Percentiles rank a stretch among this genome's conserved stretches.
phyloP scores from a whole-genome alignment of 768 basidiomycete genomes.

The Hericium erinaceus region DNA sequence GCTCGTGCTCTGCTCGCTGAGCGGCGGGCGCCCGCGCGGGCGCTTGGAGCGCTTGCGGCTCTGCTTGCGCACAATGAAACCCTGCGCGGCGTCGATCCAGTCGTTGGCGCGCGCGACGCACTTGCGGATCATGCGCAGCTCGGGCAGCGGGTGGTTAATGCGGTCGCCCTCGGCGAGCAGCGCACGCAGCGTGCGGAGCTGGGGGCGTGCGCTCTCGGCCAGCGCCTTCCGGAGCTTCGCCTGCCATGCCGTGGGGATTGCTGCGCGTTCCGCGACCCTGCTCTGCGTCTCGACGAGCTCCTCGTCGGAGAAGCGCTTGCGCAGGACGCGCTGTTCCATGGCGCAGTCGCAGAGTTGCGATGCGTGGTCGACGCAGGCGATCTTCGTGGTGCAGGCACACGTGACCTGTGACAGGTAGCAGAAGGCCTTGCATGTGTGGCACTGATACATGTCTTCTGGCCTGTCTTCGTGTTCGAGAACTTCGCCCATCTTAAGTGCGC shows the following conservation, averaged over 20 bases:
- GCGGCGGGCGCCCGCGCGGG: constrained; percentile 39
- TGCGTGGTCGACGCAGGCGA: constrained; percentile 82
- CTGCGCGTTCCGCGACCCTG: constrained; percentile 63
- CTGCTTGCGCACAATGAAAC: constrained; percentile 71
- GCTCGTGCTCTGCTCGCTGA: constrained; percentile 26
- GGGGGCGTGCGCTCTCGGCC: constrained; percentile 58
- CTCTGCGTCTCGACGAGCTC: constrained; percentile 59
- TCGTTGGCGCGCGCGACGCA: constrained; percentile 76
- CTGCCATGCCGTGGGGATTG: constrained; percentile 68
- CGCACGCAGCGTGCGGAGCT: constrained; percentile 68
- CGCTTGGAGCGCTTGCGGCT: constrained; percentile 64
- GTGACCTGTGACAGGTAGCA: constrained; percentile 92
- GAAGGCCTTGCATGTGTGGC: constrained; percentile 85
- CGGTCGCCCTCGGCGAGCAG: constrained; percentile 86
- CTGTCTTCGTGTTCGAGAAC: constrained; percentile 70
- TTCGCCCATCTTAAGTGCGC: constrained; percentile 54
- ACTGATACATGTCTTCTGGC: constrained; percentile 93
- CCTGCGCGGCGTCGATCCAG: constrained; percentile 82
- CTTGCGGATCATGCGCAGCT: constrained; percentile 62
- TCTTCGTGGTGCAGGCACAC: constrained; percentile 67
- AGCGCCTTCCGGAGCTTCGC: constrained; percentile 59
- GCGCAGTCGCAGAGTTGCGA: constrained; percentile 64
- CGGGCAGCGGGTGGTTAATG: constrained; percentile 65
- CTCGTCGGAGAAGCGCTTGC: constrained; percentile 74
- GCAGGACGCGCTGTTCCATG: constrained; percentile 49